A percentile compares a stretch with the other conserved stretches of the same genome.
phyloP scores from a whole-genome alignment of 352 stramenopile genomes.

The Phytopythium boreale region DNA sequence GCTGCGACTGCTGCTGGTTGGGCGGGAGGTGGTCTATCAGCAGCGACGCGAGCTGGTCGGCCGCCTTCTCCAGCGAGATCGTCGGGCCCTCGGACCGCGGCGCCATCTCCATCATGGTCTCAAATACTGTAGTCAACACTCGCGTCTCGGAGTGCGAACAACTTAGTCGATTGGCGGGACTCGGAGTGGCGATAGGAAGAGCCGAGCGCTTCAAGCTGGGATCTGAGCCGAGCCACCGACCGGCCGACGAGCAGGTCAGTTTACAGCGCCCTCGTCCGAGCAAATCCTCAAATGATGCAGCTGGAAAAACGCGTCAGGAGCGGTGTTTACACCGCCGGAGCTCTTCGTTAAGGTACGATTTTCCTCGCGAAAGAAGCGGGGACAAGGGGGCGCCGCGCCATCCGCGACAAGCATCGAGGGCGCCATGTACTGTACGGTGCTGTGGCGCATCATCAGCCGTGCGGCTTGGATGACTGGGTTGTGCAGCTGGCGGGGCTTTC shows the following conservation, averaged over 20 bases:
- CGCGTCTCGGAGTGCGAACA: background rate
- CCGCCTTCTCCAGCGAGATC: conserved; percentile 6
- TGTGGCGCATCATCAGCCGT: no score
- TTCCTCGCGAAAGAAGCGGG: background rate
- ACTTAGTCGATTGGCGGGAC: background rate
- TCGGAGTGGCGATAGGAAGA: background rate
- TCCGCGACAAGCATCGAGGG: background rate
- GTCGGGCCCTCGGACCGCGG: background rate
- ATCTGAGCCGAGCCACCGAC: conserved; percentile 4
- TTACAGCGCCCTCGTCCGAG: background rate
- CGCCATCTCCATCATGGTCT: conserved; percentile 1
- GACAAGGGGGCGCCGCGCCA: background rate
- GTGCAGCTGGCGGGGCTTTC: no score
- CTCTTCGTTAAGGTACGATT: no score
- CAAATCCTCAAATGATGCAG: conserved; percentile 6
- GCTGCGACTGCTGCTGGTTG: background rate
- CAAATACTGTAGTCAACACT: background rate
- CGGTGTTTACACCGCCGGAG: no score
- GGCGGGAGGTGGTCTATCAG: background rate
- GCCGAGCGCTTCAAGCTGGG: conserved; percentile 1
- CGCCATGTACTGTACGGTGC: background rate
- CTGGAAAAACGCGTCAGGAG: background rate
- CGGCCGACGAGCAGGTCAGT: background rate
- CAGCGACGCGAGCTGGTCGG: conserved; percentile 7
- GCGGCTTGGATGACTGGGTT: no score